These are phyloP conservation scores for Kodamaea ohmeri DNA, from an alignment of 1,139 yeast species.

Conservation along the genomic window DNA sequence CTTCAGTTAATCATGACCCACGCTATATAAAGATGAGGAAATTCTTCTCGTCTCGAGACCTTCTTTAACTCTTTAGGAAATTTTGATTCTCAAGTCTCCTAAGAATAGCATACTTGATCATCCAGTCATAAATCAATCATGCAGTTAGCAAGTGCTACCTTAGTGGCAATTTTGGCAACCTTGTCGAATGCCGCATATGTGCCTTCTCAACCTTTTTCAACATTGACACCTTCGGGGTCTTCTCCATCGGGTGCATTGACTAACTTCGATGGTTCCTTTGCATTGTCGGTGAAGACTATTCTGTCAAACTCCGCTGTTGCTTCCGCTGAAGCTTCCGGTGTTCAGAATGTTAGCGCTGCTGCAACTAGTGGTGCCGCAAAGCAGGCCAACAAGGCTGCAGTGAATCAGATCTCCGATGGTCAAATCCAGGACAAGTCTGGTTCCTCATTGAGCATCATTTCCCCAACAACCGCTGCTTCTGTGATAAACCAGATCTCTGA, in stretches of 20 bases:
- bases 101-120: constrained; percentile 1
- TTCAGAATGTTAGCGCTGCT: constrained; percentile 3
- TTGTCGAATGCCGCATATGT: constrained; percentile 18
- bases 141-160: constrained; percentile 10
- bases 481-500: constrained; percentile 38
- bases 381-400: constrained; percentile 13
- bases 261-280: constrained; percentile 27
- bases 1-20: neutral
- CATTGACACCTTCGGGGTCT: constrained; percentile 29
- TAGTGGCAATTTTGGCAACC: constrained; percentile 16
- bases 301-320: constrained; percentile 16
- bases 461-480: constrained; percentile 18
- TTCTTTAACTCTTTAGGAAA: neutral
- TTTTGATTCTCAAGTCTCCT: neutral
- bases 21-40: constrained; percentile 2
- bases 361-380: constrained; percentile 8
- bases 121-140: constrained; percentile 1
- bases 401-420: constrained; percentile 18
- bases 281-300: constrained; percentile 25
- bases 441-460: constrained; percentile 6
- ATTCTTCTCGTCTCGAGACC: neutral
- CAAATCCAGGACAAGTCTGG: constrained; percentile 6
- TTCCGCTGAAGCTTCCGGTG: constrained; percentile 9
- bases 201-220: constrained; percentile 27
- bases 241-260: constrained; percentile 21